Base-by-base conservation (phyloP, 495 filamentous ascomycete species). In the Penicillium salamii region DNA sequence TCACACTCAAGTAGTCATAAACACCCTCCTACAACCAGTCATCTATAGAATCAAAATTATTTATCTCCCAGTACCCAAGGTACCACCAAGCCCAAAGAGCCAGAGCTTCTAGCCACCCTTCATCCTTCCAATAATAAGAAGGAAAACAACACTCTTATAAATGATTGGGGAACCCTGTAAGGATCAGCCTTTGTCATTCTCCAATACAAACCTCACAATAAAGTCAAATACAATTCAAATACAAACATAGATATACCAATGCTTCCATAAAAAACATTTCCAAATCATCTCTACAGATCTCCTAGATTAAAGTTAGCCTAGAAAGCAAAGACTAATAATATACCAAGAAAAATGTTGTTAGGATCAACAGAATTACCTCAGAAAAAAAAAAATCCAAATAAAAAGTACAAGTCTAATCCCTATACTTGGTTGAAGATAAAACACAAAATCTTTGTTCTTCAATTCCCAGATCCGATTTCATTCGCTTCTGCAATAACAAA, bases 321-420 rank as follows among this genome's bases (percentile, higher is more conserved):
- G 39, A 13, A 23, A 42, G n/a, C 21, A 42, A 28, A 42, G 28
- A 5, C 21, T 42, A 21, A 21, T 23, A 13, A 21, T 42, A 42
- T 42, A 17, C 23, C 12, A 42, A 29, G n/a, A n/a, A 42, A 1
- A 42, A 42, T 28, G 23, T 42, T 18, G 39, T 42, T 18, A 13
- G 39, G 23, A 42, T 42, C 39, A 26, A 21, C 13, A 21, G 39
- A 13, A 13, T 42, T 42, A 21, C 17, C 23, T 42, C 21, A 13
- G 23, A 42, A 42, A 7, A 42, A 42, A 26, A 42, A 39, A 5
- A 23, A 39, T 42, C 39, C 14, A 15, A 42, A 42, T 5, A 42
- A 42, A 42, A 28, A 21, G 28, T 28, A 42, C 12, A 42, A 42
- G 39, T 42, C 39, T 29, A 21, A 42, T 42, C 39, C 39, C 2